These are phyloP conservation scores for Secale cereale DNA, from an alignment of 176 grass and related monocot species.

Conservation along the genomic window DNA sequence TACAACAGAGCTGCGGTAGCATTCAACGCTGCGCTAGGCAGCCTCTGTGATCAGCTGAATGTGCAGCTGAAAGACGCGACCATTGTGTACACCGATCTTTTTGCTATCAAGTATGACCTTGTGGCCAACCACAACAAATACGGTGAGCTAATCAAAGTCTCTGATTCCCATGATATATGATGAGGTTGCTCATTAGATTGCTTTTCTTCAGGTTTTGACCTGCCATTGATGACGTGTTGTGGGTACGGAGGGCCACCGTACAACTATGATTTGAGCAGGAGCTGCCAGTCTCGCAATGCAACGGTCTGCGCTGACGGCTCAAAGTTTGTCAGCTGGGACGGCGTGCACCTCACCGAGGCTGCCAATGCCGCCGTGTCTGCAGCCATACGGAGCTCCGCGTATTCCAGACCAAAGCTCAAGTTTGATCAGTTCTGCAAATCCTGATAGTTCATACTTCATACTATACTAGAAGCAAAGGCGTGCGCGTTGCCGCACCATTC, in stretches of 20 bases:
- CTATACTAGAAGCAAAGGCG: neutral
- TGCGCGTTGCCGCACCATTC: too few relatives aligned
- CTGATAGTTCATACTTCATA: conserved; percentile 27
- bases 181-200: neutral
- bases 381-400: conserved; percentile 36
- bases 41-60: conserved; percentile 47
- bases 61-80: conserved; percentile 50
- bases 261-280: conserved; percentile 42
- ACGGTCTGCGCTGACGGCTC: conserved; percentile 31
- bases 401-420: conserved; percentile 45
- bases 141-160: conserved; percentile 23
- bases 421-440: conserved; percentile 62
- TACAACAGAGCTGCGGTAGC: conserved; percentile 70
- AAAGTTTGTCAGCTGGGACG: conserved; percentile 47
- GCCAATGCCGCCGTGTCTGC: conserved; percentile 27
- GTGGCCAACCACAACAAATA: conserved; percentile 64
- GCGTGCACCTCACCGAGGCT: conserved; percentile 41
- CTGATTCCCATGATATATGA: neutral
- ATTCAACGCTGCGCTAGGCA: conserved; percentile 55
- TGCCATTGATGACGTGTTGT: conserved; percentile 73
- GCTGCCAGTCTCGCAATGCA: conserved; percentile 29
- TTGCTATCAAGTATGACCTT: conserved; percentile 76
- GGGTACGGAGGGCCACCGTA: conserved; percentile 66
- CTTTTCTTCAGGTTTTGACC: conserved; percentile 54
- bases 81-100: conserved; percentile 67